Evolutionary conservation across 2,329 filamentous ascomycete species (phyloP).

Genomic region (Pestalotiopsis sp.): DNA sequence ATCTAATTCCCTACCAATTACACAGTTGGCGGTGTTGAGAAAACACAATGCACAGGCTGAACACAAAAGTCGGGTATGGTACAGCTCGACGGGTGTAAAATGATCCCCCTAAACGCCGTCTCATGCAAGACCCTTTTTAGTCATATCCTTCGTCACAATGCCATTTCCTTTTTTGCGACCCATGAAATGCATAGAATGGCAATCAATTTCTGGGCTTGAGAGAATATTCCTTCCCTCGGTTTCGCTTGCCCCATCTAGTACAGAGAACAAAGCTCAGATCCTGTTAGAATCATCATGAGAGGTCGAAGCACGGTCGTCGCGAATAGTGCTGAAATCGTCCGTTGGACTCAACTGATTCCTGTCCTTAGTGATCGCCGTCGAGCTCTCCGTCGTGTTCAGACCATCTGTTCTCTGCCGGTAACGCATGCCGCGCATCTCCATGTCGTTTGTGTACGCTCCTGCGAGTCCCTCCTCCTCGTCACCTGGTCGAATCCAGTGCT

Average conservation of each 20-base stretch:
- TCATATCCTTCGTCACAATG: background rate
- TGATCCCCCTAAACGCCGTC: background rate
- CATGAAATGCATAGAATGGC: background rate
- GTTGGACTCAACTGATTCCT: background rate
- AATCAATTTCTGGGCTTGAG: background rate
- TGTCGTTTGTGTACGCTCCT: constrained; percentile 24
- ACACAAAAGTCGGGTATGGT: background rate
- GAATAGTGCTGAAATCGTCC: background rate
- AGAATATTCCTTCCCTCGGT: background rate
- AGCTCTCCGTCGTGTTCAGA: background rate
- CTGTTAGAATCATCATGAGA: constrained; percentile 2
- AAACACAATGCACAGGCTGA: background rate
- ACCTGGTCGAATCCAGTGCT: constrained; percentile 29
- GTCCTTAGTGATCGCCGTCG: background rate
- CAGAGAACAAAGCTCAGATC: background rate
- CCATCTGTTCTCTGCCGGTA: constrained; percentile 12
- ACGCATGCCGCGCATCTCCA: constrained; percentile 29
- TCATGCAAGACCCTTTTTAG: background rate
- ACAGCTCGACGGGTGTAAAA: background rate
- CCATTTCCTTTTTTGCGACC: background rate
- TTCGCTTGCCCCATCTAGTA: background rate
- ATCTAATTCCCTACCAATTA: background rate
- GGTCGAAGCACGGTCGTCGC: constrained; percentile 2
- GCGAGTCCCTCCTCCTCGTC: constrained; percentile 23
- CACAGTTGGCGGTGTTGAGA: background rate